Evolutionary conservation across 116 monocot genomes (phyloP).

Genomic region (Phalaenopsis hybrid): DNA sequence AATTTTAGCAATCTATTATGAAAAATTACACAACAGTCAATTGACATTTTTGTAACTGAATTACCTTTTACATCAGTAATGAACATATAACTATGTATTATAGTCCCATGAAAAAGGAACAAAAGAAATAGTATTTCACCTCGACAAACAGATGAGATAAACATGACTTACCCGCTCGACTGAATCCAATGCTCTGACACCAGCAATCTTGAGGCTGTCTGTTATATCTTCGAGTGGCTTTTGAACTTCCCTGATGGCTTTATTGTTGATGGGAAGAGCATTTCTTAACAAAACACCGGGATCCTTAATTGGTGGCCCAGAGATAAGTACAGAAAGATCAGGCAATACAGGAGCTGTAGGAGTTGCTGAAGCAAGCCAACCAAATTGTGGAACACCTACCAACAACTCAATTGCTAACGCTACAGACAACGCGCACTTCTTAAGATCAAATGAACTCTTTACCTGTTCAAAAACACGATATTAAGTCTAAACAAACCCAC

Average conservation of each 20-base stretch:
- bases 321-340: conserved; percentile 86
- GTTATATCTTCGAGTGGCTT: conserved; percentile 94
- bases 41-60: not conserved
- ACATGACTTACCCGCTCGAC: conserved; percentile 77
- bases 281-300: conserved; percentile 79
- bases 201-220: conserved; percentile 78
- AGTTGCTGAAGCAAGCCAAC: conserved; percentile 46
- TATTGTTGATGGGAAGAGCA: conserved; percentile 86
- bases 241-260: conserved; percentile 85
- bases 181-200: conserved; percentile 81
- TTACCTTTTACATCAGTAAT: not conserved
- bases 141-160: not conserved
- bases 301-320: conserved; percentile 96
- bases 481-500: not conserved
- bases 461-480: conserved; percentile 36
- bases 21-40: not conserved
- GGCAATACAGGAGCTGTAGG: conserved; percentile 42
- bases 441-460: conserved; percentile 35
- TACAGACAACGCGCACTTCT: conserved; percentile 59
- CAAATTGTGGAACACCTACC: conserved; percentile 30
- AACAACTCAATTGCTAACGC: conserved; percentile 67
- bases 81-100: not conserved
- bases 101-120: not conserved
- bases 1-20: not conserved
- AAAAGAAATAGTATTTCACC: not conserved